These are phyloP conservation scores for Paracorniculantispora psalliotae DNA, from an alignment of 2,329 filamentous ascomycete genomes.

Conservation along the genomic window DNA sequence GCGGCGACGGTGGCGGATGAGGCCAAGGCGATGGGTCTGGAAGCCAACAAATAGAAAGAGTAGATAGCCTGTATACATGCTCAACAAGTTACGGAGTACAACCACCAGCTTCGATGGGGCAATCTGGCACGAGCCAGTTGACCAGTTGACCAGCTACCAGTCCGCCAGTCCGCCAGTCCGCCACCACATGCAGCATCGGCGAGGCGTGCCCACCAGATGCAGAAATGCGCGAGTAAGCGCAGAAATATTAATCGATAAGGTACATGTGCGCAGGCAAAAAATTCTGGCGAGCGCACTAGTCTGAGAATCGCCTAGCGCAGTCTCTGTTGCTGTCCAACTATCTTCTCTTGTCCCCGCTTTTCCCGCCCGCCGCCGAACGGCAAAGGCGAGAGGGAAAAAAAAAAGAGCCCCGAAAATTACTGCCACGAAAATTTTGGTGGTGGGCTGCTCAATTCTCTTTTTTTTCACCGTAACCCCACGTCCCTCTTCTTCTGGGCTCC, in stretches of 20 bases:
- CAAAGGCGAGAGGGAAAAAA: constrained; percentile 21
- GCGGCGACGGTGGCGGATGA: constrained; percentile 32
- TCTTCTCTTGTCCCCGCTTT: neutral
- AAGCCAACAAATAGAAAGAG: constrained; percentile 21
- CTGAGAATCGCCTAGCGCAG: constrained; percentile 18
- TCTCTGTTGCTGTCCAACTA: constrained; percentile 2
- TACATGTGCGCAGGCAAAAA: constrained; percentile 15
- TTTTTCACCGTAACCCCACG: constrained; percentile 35
- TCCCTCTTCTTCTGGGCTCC: constrained; percentile 20
- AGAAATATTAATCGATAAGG: constrained; percentile 12
- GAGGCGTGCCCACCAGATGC: neutral
- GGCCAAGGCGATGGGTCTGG: constrained; percentile 33
- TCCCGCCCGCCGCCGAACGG: neutral
- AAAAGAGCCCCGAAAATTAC: constrained; percentile 30
- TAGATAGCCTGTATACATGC: too few relatives aligned
- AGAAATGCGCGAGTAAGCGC: neutral
- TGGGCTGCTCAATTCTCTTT: constrained; percentile 33
- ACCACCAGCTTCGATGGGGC: neutral
- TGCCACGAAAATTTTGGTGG: constrained; percentile 29
- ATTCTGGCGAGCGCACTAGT: constrained; percentile 24
- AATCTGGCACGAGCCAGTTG: neutral
- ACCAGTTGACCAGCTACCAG: too few relatives aligned
- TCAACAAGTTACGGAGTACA: too few relatives aligned
- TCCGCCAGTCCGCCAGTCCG: too few relatives aligned
- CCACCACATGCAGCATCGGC: neutral